Base-by-base conservation (phyloP, 2,329 filamentous ascomycete genomes). In the Metarhizium anisopliae region DNA sequence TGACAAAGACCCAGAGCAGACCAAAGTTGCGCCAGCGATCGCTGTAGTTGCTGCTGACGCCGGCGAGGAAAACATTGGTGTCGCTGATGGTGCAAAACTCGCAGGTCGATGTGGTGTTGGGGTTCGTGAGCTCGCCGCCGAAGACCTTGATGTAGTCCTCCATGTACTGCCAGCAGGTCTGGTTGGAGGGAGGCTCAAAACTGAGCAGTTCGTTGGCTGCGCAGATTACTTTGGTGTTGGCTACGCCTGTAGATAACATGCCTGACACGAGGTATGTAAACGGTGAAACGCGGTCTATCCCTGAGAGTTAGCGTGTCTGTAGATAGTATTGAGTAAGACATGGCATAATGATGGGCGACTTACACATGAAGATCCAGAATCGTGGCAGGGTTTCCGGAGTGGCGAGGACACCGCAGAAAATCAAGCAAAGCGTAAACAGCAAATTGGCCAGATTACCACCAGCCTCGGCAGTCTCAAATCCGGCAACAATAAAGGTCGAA, bases 201-300 rank as follows among this genome's bases (percentile, higher is more conserved):
- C 72, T 67, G 25, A 89, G 74, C 58, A 82, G 78, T 68, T 96
- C 91, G 66, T 87, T 88, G 6, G 68, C 60, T 0, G 87, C 82
- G 68, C 91, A 96, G 0, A 67, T 61, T 36, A 93, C 83, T 0
- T 71, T 51, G 0, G 82, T 82, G 63, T 87, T 85, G 45, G 87
- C 87, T 5, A 95, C 73, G 3, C 82, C 89, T 0, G 81, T 81
- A 0, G 85, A 79, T 0, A 93, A 69, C 73, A 95, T 84, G 25
- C 85, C 88, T 10, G 80, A 79, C 30, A 93, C 82, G 16, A 94
- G 74, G 67, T 95, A 96, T 0, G 87, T 92, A 63, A 96, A 88
- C 0, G 91, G 90, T 0, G 86, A 90, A 51, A 91, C 73, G 50
- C 87, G 82, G 71, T 93, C 93, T 64, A 66, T 62, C 32, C 65